Conservation (phyloP, 2,329 filamentous ascomycete species). For the Fonsecaea nubica region DNA sequence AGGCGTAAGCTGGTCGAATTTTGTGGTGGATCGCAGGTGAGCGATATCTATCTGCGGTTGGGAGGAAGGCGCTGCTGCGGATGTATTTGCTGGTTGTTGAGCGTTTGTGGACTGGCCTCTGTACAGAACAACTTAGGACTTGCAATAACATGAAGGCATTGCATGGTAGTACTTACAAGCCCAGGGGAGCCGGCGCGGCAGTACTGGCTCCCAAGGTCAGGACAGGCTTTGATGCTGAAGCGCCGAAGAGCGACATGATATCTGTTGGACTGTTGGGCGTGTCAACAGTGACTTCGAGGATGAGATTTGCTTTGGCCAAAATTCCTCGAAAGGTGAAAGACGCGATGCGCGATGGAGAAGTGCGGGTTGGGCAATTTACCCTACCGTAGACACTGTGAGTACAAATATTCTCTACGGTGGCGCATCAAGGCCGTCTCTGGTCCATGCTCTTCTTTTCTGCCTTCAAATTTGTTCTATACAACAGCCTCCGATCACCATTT, state of each 20-base stretch:
- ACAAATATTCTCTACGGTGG: neutral
- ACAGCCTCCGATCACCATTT: neutral
- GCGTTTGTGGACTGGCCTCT: slow-evolving; percentile 24
- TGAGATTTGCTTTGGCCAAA: neutral
- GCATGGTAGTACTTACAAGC: slow-evolving; percentile 29
- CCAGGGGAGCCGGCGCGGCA: slow-evolving; percentile 19
- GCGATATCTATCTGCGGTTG: slow-evolving; percentile 79
- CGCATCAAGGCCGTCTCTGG: neutral
- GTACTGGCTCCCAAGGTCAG: slow-evolving; percentile 29
- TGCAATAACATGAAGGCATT: neutral
- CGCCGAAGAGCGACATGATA: slow-evolving; percentile 35
- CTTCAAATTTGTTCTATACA: neutral
- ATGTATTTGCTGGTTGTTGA: slow-evolving; percentile 31
- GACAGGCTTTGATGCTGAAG: slow-evolving; percentile 26
- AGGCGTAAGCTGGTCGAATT: slow-evolving; percentile 87
- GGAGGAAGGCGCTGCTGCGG: slow-evolving; percentile 63
- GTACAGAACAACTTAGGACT: slow-evolving; percentile 10
- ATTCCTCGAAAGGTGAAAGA: neutral
- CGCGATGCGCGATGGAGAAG: slow-evolving; percentile 15
- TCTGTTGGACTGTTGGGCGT: neutral
- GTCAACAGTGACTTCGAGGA: neutral
- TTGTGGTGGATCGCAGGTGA: slow-evolving; percentile 82
- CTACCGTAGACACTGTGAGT: neutral
- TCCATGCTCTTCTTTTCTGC: neutral
- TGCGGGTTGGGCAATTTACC: neutral